Evolutionary conservation across 345 rosid genomes (phyloP).

Genomic region (Carallia brachiata): DNA sequence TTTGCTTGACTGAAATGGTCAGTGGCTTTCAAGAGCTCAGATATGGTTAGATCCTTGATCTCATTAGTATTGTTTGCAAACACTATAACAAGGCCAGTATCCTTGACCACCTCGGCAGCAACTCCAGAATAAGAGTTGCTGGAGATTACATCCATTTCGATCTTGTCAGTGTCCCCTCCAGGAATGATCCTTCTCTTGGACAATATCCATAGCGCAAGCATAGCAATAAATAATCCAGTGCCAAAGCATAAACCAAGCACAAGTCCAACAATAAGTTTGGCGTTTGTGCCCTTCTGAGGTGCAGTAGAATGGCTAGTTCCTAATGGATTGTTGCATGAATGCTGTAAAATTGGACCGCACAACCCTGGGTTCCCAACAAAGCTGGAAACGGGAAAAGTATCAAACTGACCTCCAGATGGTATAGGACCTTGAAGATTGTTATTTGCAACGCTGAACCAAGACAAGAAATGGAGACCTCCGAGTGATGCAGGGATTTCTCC

Average conservation of each 20-base stretch:
- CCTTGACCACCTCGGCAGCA: slow-evolving; percentile 24
- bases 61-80: slow-evolving; percentile 28
- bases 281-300: slow-evolving; percentile 30
- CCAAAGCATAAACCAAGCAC: slow-evolving; percentile 64
- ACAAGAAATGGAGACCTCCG: slow-evolving; percentile 75
- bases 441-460: slow-evolving; percentile 73
- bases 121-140: slow-evolving; percentile 25
- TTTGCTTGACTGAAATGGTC: slow-evolving; percentile 44
- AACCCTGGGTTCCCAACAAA: slow-evolving; percentile 70
- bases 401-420: slow-evolving; percentile 88
- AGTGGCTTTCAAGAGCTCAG: slow-evolving; percentile 39
- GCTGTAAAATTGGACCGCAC: slow-evolving; percentile 60
- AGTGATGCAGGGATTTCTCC: slow-evolving; percentile 78
- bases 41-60: slow-evolving; percentile 34
- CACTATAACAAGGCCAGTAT: slow-evolving; percentile 35
- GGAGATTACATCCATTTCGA: slow-evolving; percentile 31
- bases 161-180: slow-evolving; percentile 32
- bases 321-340: slow-evolving; percentile 40
- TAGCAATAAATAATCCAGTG: slow-evolving; percentile 47
- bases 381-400: slow-evolving; percentile 64
- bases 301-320: slow-evolving; percentile 11
- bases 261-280: slow-evolving; percentile 56
- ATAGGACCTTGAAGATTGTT: slow-evolving; percentile 74
- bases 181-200: slow-evolving; percentile 47
- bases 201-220: slow-evolving; percentile 60